phyloP scores from a whole-genome alignment of 495 filamentous ascomycete species.

The Pyronema omphalodes region DNA sequence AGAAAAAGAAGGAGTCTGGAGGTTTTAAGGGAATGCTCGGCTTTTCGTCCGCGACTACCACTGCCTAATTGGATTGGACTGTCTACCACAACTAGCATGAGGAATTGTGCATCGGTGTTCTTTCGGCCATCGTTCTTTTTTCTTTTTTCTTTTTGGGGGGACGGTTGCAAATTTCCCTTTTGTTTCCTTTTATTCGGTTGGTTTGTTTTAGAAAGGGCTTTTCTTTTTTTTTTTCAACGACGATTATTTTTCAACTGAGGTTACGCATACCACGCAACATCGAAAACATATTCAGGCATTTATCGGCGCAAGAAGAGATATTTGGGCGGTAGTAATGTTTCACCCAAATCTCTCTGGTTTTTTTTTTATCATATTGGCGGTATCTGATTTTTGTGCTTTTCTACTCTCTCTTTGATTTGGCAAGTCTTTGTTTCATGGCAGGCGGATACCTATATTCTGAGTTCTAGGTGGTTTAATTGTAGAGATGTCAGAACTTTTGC shows the following conservation, averaged over 20 bases:
- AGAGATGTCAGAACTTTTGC: neutral
- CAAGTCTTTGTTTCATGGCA: neutral
- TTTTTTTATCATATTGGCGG: neutral
- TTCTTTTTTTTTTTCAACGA: conserved; percentile 12
- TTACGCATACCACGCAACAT: neutral
- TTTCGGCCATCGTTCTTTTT: conserved; percentile 2
- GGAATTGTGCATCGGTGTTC: neutral
- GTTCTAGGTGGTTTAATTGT: neutral
- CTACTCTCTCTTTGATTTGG: neutral
- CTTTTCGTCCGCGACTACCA: conserved; percentile 10
- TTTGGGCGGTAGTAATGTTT: neutral
- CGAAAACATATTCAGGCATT: neutral
- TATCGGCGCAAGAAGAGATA: conserved; percentile 1
- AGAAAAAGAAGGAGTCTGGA: conserved; percentile 22
- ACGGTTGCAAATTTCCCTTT: conserved; percentile 7
- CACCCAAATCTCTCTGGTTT: neutral
- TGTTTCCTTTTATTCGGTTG: neutral
- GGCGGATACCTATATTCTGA: neutral
- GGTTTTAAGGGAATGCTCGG: conserved; percentile 19
- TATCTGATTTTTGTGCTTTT: conserved; percentile 1
- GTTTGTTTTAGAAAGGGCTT: conserved; percentile 6
- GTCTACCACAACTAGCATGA: neutral
- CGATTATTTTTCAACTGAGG: neutral
- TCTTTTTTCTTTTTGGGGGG: conserved; percentile 15
- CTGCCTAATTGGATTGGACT: conserved; percentile 7